A percentile compares a stretch with the other conserved stretches of the same genome.
These are phyloP conservation scores for Chaetomium tenue DNA, from an alignment of 495 filamentous ascomycete genomes.

Conservation along the genomic window DNA sequence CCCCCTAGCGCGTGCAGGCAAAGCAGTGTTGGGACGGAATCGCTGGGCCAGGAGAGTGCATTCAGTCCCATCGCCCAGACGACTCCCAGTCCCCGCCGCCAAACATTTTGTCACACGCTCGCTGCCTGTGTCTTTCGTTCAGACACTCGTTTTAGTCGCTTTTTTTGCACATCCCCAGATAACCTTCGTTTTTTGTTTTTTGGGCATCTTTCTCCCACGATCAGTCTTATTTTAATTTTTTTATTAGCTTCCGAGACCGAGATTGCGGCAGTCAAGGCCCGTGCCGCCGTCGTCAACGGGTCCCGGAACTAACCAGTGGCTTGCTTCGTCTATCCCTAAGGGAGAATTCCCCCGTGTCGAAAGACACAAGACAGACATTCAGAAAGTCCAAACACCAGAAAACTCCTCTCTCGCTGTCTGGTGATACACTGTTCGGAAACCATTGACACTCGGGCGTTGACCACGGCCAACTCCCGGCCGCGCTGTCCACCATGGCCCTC, in stretches of 20 bases:
- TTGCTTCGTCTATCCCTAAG: neutral
- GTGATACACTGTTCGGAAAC: neutral
- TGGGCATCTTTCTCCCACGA: slow-evolving; percentile 20
- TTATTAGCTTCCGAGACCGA: slow-evolving; percentile 14
- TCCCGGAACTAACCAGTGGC: neutral
- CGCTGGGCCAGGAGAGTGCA: slow-evolving; percentile 17
- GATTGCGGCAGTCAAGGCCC: slow-evolving; percentile 7
- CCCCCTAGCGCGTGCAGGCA: slow-evolving; percentile 25
- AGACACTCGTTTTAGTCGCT: slow-evolving; percentile 37
- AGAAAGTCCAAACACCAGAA: slow-evolving; percentile 3
- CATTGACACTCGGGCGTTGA: slow-evolving; percentile 10
- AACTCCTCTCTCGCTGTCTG: neutral
- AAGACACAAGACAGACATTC: neutral
- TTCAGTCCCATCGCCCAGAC: slow-evolving; percentile 16
- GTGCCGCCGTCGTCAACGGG: slow-evolving; percentile 2
- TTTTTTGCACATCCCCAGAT: slow-evolving; percentile 29
- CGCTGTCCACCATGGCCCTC: slow-evolving; percentile 43
- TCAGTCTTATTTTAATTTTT: slow-evolving; percentile 13
- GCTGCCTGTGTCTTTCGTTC: slow-evolving; percentile 18
- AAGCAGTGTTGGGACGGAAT: slow-evolving; percentile 21
- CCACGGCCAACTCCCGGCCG: slow-evolving; percentile 27
- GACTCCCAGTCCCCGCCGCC: slow-evolving; percentile 11
- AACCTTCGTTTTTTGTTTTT: slow-evolving; percentile 32
- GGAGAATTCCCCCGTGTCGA: neutral
- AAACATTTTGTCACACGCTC: slow-evolving; percentile 20